Base-by-base conservation (phyloP, 805 yeast genomes). In the Metschnikowia peoriensis region DNA sequence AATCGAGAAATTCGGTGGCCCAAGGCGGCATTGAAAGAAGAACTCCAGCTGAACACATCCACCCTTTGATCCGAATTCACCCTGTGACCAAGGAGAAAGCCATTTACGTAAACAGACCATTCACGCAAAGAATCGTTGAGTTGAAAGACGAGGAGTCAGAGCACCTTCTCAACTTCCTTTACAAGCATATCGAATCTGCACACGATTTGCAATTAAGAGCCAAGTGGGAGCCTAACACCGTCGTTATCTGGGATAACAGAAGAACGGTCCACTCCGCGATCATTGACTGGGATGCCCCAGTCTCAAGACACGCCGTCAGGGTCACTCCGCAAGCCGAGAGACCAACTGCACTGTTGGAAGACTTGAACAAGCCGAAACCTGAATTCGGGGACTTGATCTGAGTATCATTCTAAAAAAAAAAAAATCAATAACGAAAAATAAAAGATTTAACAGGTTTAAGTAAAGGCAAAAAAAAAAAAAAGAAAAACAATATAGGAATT, bases 281-380 rank as follows among this genome's bases (percentile, higher is more conserved):
- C 38, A 59, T 68, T 34, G 75, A 70, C 58, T 69, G 71, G 70
- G 70, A 67, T 48, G 60, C 67, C 7, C 73, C 74, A 1, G 63
- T 64, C n/a, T 57, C 63, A 17, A 64, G 75, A 58, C 74, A 69
- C 40, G 74, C 74, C 7, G 66, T 69, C 39, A 62, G 75, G 50
- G 61, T 70, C 29, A 68, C 72, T 51, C 72, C 72, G 7, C 72
- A 69, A 58, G 74, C 72, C 1, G 75, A 69, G 52, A 61, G 73
- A 58, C 75, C 74, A 2, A 71, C 70, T n/a, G 70, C 61, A 16
- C 67, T 69, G 54, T 65, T 73, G 54, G 60, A 63, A 43, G 72
- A 72, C 49, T 70, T 72, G 64, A 73, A 71, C 61, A 67, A 65
- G 54, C 53, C 51, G 38, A 47, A 45, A n/a, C 49, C 51, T 11